Evolutionary conservation across 805 yeast genomes (phyloP).

Genomic region (Hanseniaspora valbyensis): DNA sequence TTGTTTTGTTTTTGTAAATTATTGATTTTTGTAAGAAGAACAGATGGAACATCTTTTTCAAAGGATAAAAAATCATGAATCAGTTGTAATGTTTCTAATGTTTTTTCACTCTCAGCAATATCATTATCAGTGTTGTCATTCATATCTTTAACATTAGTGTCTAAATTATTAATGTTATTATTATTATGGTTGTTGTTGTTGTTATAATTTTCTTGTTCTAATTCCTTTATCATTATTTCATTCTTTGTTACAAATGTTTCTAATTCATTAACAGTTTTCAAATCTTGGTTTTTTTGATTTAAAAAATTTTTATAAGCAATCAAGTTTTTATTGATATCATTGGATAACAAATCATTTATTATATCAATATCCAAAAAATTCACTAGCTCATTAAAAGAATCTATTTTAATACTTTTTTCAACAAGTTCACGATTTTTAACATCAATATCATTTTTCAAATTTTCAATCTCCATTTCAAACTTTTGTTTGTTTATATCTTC

Average conservation of each 20-base stretch:
- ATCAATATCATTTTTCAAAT: background rate
- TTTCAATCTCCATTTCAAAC: background rate
- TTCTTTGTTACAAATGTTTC: background rate
- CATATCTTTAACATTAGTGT: too few species aligned
- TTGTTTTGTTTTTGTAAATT: background rate
- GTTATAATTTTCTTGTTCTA: background rate
- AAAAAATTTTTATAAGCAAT: background rate
- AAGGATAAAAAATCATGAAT: background rate
- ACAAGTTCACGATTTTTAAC: background rate
- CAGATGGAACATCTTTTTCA: background rate
- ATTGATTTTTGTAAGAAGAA: background rate
- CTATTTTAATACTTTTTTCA: background rate
- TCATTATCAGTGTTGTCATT: background rate
- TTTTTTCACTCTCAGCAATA: background rate
- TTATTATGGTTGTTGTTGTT: too few species aligned
- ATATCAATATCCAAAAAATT: background rate
- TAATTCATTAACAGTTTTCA: background rate
- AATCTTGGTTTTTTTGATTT: constrained; percentile 4
- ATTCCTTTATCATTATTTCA: background rate
- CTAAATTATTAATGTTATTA: too few species aligned
- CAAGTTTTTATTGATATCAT: constrained; percentile 1
- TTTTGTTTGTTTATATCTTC: background rate
- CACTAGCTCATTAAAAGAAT: background rate
- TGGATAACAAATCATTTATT: background rate
- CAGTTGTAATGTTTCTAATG: background rate